Evolutionary conservation across 2,329 filamentous ascomycete genomes (phyloP), one percentile per base, ranked within the genome.

Genomic region (Colletotrichum sp.): DNA sequence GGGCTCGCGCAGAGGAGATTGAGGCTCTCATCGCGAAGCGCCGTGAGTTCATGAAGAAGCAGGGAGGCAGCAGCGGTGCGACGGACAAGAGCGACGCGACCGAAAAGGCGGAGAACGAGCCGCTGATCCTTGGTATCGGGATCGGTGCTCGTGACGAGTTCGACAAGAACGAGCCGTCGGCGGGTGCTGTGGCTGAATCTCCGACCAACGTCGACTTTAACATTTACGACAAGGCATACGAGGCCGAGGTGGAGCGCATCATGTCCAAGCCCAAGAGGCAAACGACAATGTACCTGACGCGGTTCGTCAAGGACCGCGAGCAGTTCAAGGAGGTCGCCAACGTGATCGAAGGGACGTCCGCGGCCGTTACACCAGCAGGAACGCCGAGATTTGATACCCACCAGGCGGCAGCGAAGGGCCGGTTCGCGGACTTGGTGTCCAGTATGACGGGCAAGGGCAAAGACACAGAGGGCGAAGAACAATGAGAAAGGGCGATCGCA

Each of bases 181-280:
- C 84, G 4, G 84, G 89, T 26, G 83, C 93, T 6, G 93, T 98
- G 55, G 95, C 95, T 34, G 96, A 98, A 84, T 98, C 95, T 2
- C 96, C 96, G 4, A 93, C 93, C 0, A 94, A 93, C 2, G 94
- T 95, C 8, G 95, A 98, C 76, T 95, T 95, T 80, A 93, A 97
- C 81, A 93, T 99, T 74, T 98, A 98, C 83, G 95, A 98, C 83
- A 92, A 91, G 1, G 96, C 96, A 1, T 98, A 98, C 82, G 92
- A 95, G 81, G 91, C 94, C 76, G 95, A 98, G 85, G 91, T 97
- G 32, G 90, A 94, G 75, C 90, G 93, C 18, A 96, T 98, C 80
- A 86, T 84, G 79, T 81, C 86, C 32, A 87, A 84, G 75, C 83
- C 85, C 28, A 82, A 84, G 18, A 81, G 85, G 62, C 83, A 84